These are phyloP conservation scores for Macroventuria anomochaeta DNA, from an alignment of 2,329 filamentous ascomycete genomes.

Conservation along the genomic window DNA sequence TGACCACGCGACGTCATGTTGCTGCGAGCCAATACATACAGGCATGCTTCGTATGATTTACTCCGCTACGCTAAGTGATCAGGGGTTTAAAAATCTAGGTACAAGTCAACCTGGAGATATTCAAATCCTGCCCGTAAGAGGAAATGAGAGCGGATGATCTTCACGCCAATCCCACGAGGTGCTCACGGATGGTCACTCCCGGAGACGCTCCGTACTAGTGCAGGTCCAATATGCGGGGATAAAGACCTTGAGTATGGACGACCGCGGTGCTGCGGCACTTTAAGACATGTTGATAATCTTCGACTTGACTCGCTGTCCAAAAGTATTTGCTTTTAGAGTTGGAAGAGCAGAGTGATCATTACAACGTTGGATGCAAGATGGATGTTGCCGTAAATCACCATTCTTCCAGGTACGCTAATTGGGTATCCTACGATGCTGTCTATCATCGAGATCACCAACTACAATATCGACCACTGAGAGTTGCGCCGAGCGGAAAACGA, in stretches of 20 bases:
- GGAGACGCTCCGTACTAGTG: constrained; percentile 9
- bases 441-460: neutral
- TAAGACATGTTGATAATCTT: neutral
- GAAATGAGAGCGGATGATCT: constrained; percentile 11
- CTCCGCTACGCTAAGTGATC: neutral
- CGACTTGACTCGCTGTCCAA: neutral
- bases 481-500: neutral
- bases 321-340: neutral
- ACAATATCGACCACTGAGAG: neutral
- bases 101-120: neutral
- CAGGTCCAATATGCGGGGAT: constrained; percentile 5
- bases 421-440: neutral
- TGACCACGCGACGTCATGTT: neutral
- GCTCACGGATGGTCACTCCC: constrained; percentile 1
- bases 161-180: constrained; percentile 1
- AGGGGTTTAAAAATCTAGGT: neutral
- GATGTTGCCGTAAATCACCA: neutral
- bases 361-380: neutral
- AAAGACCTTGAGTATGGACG: neutral
- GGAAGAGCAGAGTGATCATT: constrained; percentile 1
- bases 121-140: neutral
- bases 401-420: neutral
- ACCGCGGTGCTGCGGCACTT: constrained; percentile 13
- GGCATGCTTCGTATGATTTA: neutral
- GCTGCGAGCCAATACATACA: neutral